Percentiles rank a stretch among this genome's conserved stretches.
phyloP scores from a whole-genome alignment of 352 stramenopile genomes.

The Pythium aphanidermatum region DNA sequence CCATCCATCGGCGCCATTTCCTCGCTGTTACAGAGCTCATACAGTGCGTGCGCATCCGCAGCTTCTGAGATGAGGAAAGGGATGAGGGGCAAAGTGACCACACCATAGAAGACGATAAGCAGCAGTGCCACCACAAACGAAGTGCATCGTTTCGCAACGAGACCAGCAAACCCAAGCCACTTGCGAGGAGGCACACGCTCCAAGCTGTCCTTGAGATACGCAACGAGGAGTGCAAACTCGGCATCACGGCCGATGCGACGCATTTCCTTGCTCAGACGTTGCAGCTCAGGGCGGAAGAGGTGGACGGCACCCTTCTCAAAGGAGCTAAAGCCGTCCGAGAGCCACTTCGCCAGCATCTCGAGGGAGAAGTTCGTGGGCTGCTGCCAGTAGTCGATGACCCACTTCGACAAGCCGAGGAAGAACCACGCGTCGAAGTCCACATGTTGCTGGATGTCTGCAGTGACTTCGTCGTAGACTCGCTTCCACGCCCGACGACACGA shows the following conservation, averaged over 20 bases:
- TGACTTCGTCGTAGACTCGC: slow-evolving; percentile 38
- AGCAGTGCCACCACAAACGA: slow-evolving; percentile 48
- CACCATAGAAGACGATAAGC: slow-evolving; percentile 46
- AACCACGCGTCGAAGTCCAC: slow-evolving; percentile 69
- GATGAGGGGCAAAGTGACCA: slow-evolving; percentile 45
- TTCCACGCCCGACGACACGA: slow-evolving; percentile 39
- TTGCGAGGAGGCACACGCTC: slow-evolving; percentile 44
- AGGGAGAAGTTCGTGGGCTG: slow-evolving; percentile 71
- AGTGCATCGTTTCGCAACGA: slow-evolving; percentile 58
- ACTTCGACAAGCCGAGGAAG: slow-evolving; percentile 58
- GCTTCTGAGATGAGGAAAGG: slow-evolving; percentile 50
- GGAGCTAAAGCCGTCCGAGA: slow-evolving; percentile 43
- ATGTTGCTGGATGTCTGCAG: slow-evolving; percentile 45
- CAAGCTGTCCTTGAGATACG: slow-evolving; percentile 61
- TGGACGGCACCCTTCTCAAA: slow-evolving; percentile 46
- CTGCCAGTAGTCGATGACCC: slow-evolving; percentile 77
- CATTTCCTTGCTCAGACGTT: slow-evolving; percentile 38
- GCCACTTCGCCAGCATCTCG: slow-evolving; percentile 57
- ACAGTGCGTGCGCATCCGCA: slow-evolving; percentile 27
- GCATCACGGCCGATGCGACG: slow-evolving; percentile 31
- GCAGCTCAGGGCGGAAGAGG: slow-evolving; percentile 51
- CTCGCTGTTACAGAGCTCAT: slow-evolving; percentile 27
- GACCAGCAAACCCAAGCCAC: slow-evolving; percentile 20
- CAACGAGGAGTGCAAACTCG: slow-evolving; percentile 49
- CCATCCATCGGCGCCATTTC: slow-evolving; percentile 48